A percentile compares a stretch with the other conserved stretches of the same genome.
phyloP scores from a whole-genome alignment of 257 asterid genomes.

The Asclepias syriaca region DNA sequence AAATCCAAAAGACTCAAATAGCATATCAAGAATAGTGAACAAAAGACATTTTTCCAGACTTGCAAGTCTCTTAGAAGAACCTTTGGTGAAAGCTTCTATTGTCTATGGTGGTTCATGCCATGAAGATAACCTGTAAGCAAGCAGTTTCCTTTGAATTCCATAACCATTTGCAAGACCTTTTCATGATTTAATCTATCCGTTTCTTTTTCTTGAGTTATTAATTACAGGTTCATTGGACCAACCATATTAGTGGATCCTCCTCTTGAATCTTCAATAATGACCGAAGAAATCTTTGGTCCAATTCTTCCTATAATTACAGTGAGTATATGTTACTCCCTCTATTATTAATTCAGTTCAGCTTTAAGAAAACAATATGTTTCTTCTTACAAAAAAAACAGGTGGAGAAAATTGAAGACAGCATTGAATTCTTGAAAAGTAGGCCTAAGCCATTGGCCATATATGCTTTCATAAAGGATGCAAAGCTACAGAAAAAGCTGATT shows the following conservation, averaged over 20 bases:
- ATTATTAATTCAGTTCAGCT: too few relatives aligned
- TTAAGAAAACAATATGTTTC: too few relatives aligned
- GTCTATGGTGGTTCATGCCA: conserved; percentile 62
- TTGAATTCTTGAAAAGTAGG: conserved; percentile 49
- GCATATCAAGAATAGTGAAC: conserved; percentile 50
- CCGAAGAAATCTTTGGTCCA: conserved; percentile 79
- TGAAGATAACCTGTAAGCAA: conserved; percentile 57
- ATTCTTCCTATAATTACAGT: conserved; percentile 75
- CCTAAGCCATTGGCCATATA: conserved; percentile 64
- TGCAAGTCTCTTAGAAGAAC: conserved; percentile 42
- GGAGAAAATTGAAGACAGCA: conserved; percentile 64
- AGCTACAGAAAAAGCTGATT: conserved; percentile 34
- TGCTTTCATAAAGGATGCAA: conserved; percentile 56
- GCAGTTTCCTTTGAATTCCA: conserved; percentile 9
- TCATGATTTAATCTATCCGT: too few relatives aligned
- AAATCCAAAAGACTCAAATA: conserved; percentile 38
- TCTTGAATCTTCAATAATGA: conserved; percentile 52
- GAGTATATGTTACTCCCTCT: conserved; percentile 12
- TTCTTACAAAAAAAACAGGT: conserved; percentile 28
- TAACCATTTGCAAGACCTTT: too few relatives aligned
- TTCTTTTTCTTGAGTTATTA: too few relatives aligned
- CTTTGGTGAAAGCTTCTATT: conserved; percentile 38
- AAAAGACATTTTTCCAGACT: conserved; percentile 46
- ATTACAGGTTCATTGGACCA: conserved; percentile 52
- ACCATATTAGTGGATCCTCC: conserved; percentile 80